Conservation (phyloP, 768 basidiomycete genomes). For the Termitomyces sp. region DNA sequence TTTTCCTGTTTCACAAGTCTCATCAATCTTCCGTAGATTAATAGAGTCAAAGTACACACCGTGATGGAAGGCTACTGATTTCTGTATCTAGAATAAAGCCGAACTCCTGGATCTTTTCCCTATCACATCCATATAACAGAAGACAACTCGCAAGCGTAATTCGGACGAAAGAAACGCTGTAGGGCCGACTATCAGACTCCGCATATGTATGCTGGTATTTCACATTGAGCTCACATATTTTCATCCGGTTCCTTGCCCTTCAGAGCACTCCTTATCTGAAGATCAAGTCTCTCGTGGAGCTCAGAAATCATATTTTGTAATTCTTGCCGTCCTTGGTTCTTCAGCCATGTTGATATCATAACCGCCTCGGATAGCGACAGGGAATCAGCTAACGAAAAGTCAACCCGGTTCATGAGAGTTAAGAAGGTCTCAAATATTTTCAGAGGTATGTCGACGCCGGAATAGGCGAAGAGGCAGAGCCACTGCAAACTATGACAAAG, state of each 20-base stretch:
- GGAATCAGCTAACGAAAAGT: constrained; percentile 37
- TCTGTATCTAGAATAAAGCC: constrained; percentile 45
- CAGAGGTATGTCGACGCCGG: constrained; percentile 60
- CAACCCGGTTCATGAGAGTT: constrained; percentile 29
- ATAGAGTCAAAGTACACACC: constrained; percentile 32
- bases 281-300: constrained; percentile 39
- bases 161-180: constrained; percentile 45
- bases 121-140: constrained; percentile 62
- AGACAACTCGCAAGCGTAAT: constrained; percentile 57
- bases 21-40: neutral
- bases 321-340: constrained; percentile 51
- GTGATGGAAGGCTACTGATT: constrained; percentile 44
- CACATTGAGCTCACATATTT: constrained; percentile 28
- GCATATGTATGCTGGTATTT: neutral
- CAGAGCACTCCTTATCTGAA: constrained; percentile 32
- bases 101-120: constrained; percentile 35
- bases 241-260: constrained; percentile 19
- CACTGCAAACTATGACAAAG: constrained; percentile 47
- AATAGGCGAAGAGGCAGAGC: constrained; percentile 55
- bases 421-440: constrained; percentile 44
- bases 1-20: constrained; percentile 34
- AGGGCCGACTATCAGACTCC: neutral
- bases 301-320: constrained; percentile 45
- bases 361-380: constrained; percentile 48
- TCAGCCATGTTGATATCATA: constrained; percentile 56